Evolutionary conservation across 2,329 filamentous ascomycete genomes (phyloP).

Genomic region (Phyllachora maydis): DNA sequence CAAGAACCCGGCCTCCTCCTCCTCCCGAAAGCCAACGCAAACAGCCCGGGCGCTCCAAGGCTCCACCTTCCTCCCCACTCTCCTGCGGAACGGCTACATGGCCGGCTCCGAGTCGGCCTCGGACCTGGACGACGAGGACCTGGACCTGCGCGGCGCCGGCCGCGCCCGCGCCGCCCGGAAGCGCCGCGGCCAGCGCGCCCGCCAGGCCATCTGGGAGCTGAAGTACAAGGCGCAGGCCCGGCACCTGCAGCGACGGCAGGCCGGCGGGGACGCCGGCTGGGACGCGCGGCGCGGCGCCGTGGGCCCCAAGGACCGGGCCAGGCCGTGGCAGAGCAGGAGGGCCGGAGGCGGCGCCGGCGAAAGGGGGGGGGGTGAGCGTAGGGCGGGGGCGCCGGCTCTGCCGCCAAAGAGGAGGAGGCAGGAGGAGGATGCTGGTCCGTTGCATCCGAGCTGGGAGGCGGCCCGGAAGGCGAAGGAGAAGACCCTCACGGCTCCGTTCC

Average conservation of each 20-base stretch:
- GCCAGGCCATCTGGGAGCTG: conserved; percentile 61
- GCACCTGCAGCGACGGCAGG: conserved; percentile 37
- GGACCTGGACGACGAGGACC: conserved; percentile 43
- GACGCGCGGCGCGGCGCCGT: conserved; percentile 34
- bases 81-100: conserved; percentile 65
- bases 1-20: conserved; percentile 5
- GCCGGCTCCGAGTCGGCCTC: conserved; percentile 54
- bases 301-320: conserved; percentile 17
- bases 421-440: conserved; percentile 16
- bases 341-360: conserved; percentile 6
- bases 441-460: conserved; percentile 47
- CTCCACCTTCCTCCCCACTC: conserved; percentile 50
- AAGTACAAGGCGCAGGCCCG: conserved; percentile 56
- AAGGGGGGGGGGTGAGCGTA: conserved; percentile 4
- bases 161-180: conserved; percentile 39
- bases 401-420: conserved; percentile 4
- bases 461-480: conserved; percentile 39
- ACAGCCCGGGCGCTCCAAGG: conserved; percentile 5
- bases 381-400: background rate
- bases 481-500: conserved; percentile 27
- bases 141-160: too few species aligned
- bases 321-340: conserved; percentile 32
- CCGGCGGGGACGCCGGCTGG: conserved; percentile 31
- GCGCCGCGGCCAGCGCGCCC: conserved; percentile 54
- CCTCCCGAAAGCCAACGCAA: too few species aligned